Evolutionary conservation across 306 rosid genomes (phyloP), one percentile per base, ranked within the genome.

Genomic region (Lathyrus aphaca): DNA sequence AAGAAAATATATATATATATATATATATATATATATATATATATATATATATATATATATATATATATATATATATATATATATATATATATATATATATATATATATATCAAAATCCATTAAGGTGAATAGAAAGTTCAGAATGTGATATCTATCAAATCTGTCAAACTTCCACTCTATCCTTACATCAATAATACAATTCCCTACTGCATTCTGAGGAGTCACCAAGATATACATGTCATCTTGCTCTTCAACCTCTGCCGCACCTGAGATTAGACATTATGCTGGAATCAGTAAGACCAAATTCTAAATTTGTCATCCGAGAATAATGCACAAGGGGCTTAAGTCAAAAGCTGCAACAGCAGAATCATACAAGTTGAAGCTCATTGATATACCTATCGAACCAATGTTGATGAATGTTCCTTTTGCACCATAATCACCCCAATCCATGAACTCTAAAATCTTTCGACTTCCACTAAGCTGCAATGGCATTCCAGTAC

Each of bases 371-470:
- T 48, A 64, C 61, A 62, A 38, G 30, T 66, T 71, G 69, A 44
- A 25, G 57, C 39, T 50, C 35, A 73, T 51, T 66, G 50, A 48
- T 62, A 74, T 88, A 93, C 98, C 98, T 82, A 93, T 84, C 17
- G 97, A 85, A 72, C 98, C 97, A 69, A 93, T 86, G 16, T 88
- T 85, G 84, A 93, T 80, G 82, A 93, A 93, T 12, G 88, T 93
- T 56, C 89, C 96, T 74, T 83, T 77, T 23, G 94, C 98, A 73
- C 85, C 98, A 74, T 93, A 85, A 49, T 90, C 96, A 71, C 97
- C 98, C 98, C 98, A 93, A 82, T 90, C 97, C 98, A 93, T 93
- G 87, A 77, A 90, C 84, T 93, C 97, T 70, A 93, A 75, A 79
- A 93, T 93, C 79, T 81, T 79, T 66, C 95, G 82, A 74, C 81